Percentiles rank a stretch among this genome's conserved stretches.
These are phyloP conservation scores for Xylogone sp. DNA, from an alignment of 2,329 filamentous ascomycete genomes.

Conservation along the genomic window DNA sequence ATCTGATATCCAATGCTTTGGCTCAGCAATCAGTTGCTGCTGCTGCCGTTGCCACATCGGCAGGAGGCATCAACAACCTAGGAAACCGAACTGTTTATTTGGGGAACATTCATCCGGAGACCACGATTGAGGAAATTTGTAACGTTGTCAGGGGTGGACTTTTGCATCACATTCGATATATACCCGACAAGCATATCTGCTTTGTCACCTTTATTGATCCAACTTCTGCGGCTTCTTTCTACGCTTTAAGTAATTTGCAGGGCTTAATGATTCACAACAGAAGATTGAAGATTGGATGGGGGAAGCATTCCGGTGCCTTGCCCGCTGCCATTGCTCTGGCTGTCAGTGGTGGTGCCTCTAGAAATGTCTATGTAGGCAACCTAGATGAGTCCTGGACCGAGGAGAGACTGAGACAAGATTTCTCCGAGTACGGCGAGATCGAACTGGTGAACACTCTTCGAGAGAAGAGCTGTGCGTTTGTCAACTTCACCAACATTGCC, in stretches of 20 bases:
- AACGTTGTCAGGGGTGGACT: constrained; percentile 96
- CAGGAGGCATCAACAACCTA: constrained; percentile 94
- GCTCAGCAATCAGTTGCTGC: constrained; percentile 97
- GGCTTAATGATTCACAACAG: constrained; percentile 99
- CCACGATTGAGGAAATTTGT: constrained; percentile 98
- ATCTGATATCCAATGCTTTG: constrained; percentile 92
- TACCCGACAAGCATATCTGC: constrained; percentile 99
- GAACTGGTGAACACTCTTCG: constrained; percentile 94
- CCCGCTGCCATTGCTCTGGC: constrained; percentile 94
- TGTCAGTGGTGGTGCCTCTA: constrained; percentile 93
- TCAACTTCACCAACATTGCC: constrained; percentile 99
- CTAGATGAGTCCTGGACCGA: constrained; percentile 97
- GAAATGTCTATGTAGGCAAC: constrained; percentile 98
- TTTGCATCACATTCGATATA: constrained; percentile 97
- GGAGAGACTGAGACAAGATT: constrained; percentile 92
- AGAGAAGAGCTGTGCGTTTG: constrained; percentile 98
- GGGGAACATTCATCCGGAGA: constrained; percentile 98
- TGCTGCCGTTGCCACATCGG: constrained; percentile 92
- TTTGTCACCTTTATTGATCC: constrained; percentile 99
- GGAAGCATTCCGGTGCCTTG: constrained; percentile 95
- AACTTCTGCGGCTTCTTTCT: constrained; percentile 95
- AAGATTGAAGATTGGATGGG: constrained; percentile 97
- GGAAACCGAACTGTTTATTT: constrained; percentile 97
- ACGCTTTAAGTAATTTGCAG: constrained; percentile 94
- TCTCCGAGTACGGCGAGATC: constrained; percentile 96